Conservation (phyloP, 2,329 filamentous ascomycete species). For the Stachybotrys echinatus region DNA sequence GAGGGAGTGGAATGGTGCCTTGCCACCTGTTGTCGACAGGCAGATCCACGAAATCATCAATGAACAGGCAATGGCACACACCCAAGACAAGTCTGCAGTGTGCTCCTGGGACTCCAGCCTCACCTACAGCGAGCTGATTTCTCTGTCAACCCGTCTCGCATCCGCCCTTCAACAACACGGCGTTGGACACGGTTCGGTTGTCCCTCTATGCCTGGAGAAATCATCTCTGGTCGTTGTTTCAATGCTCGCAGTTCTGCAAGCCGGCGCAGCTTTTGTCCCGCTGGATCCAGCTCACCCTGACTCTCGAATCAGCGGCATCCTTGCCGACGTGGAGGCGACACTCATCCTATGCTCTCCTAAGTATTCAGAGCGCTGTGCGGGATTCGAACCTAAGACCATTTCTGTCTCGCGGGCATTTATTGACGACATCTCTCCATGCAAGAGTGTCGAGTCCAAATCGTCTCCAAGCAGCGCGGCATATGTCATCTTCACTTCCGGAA, state of each 20-base stretch:
- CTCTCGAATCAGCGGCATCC: slow-evolving; percentile 2
- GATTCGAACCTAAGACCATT: neutral
- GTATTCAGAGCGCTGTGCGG: neutral
- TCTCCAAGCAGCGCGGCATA: slow-evolving; percentile 11
- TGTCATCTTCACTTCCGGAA: slow-evolving; percentile 21
- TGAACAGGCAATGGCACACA: slow-evolving; percentile 21
- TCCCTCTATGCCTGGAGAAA: slow-evolving; percentile 16
- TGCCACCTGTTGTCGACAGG: slow-evolving; percentile 25
- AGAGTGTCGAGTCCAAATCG: neutral
- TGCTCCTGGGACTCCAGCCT: slow-evolving; percentile 35
- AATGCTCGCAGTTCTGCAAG: slow-evolving; percentile 17
- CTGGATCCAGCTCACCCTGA: slow-evolving; percentile 14
- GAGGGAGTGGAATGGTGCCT: slow-evolving; percentile 29
- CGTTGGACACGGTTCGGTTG: slow-evolving; percentile 3
- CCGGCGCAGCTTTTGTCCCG: slow-evolving; percentile 16
- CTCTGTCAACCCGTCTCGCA: slow-evolving; percentile 27
- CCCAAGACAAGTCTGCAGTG: slow-evolving; percentile 21
- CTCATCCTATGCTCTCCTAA: slow-evolving; percentile 3
- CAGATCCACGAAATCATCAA: slow-evolving; percentile 34
- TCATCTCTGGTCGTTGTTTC: slow-evolving; percentile 15
- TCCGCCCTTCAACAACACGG: slow-evolving; percentile 18
- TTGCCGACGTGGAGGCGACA: neutral
- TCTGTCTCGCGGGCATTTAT: neutral
- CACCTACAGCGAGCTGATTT: slow-evolving; percentile 32
- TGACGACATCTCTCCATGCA: neutral